Evolutionary conservation across 306 rosid genomes (phyloP).

Genomic region (Cucurbita pepo): DNA sequence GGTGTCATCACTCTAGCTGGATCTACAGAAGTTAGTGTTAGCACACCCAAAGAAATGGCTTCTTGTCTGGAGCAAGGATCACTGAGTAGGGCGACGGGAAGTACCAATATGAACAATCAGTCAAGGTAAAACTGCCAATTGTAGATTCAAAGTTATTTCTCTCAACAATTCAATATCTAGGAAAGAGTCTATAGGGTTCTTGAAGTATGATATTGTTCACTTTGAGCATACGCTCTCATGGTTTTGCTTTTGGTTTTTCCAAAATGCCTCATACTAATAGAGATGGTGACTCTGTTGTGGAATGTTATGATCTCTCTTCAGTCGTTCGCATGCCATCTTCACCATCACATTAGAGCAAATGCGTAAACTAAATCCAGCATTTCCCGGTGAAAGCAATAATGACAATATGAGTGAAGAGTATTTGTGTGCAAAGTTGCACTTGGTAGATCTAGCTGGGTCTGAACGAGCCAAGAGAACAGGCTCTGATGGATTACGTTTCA

Average conservation of each 20-base stretch:
- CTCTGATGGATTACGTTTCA: constrained; percentile 93
- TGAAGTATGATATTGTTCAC: background rate
- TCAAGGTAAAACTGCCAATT: constrained; percentile 46
- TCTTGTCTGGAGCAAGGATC: constrained; percentile 97
- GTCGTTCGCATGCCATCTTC: constrained; percentile 99
- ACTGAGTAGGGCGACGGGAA: constrained; percentile 89
- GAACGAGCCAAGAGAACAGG: constrained; percentile 99
- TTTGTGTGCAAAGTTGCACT: constrained; percentile 88
- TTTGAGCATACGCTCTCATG: no score
- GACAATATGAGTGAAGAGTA: constrained; percentile 68
- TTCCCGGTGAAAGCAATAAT: constrained; percentile 26
- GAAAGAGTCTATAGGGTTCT: background rate
- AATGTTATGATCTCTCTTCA: constrained; percentile 9
- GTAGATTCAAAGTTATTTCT: background rate
- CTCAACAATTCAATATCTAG: background rate
- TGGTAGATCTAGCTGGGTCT: constrained; percentile 99
- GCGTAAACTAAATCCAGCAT: constrained; percentile 37
- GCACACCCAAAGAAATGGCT: constrained; percentile 82
- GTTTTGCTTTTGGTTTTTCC: no score
- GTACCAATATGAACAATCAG: constrained; percentile 98
- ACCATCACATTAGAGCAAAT: constrained; percentile 98
- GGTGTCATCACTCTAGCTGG: constrained; percentile 98
- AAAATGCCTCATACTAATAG: no score
- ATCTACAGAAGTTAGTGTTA: constrained; percentile 83
- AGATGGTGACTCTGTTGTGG: background rate